Percentiles rank a stretch among this genome's conserved stretches.
These are phyloP conservation scores for Maudiozyma turicensis DNA, from an alignment of 805 yeast species.

Conservation along the genomic window DNA sequence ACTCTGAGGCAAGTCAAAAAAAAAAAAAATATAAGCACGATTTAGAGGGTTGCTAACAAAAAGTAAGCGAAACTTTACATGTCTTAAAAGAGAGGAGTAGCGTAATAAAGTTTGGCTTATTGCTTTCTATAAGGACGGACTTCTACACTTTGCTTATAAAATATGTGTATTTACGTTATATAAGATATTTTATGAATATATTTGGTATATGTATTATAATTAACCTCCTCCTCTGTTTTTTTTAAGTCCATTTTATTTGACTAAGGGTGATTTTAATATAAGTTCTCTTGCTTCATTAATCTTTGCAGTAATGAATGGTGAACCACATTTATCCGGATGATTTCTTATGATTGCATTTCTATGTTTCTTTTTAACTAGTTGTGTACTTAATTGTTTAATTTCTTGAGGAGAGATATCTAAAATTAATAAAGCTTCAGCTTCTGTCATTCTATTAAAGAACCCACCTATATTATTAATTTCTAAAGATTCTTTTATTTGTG, in stretches of 20 bases:
- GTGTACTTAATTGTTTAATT: slow-evolving; percentile 38
- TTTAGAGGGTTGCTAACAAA: no score
- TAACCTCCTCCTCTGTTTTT: neutral
- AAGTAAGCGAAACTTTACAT: no score
- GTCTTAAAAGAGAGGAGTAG: no score
- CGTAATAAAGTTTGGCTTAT: no score
- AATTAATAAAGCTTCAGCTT: slow-evolving; percentile 59
- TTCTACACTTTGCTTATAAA: no score
- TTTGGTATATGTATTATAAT: no score
- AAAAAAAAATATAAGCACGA: no score
- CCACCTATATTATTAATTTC: slow-evolving; percentile 43
- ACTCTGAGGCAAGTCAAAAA: no score
- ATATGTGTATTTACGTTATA: no score
- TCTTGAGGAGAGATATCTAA: slow-evolving; percentile 50
- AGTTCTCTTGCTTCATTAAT: slow-evolving; percentile 87
- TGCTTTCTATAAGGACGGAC: no score
- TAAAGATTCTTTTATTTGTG: slow-evolving; percentile 9
- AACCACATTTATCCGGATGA: slow-evolving; percentile 94
- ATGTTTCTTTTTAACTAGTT: slow-evolving; percentile 65
- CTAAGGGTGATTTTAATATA: slow-evolving; percentile 28
- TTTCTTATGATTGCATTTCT: slow-evolving; percentile 77
- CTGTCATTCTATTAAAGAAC: slow-evolving; percentile 54
- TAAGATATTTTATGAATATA: no score
- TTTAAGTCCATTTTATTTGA: slow-evolving; percentile 6
- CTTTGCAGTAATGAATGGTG: slow-evolving; percentile 80